Base-by-base conservation (phyloP, 495 filamentous ascomycete genomes). In the Tuber calosporum region DNA sequence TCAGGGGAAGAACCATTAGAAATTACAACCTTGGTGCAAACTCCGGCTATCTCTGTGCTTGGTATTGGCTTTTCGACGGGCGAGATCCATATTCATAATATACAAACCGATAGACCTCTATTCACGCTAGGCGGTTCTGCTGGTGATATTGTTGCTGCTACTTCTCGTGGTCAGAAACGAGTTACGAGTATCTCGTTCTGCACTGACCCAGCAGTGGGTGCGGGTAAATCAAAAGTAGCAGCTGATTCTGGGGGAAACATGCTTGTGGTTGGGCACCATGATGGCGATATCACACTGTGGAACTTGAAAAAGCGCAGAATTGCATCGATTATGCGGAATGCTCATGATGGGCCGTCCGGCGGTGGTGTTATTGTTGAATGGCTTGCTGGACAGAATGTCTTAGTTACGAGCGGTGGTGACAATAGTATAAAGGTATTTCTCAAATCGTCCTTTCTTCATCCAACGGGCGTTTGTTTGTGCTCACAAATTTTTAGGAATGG, bases 231-330 rank as follows among this genome's bases (percentile, higher is more conserved):
- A 68, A 88, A 87, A 69, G 85, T 91, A 19, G 93, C 94, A 67
- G 91, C 67, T 92, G 66, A 95, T 96, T 94, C 94, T 91, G 66
- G 97, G 91, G 7, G 89, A 89, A 19, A 90, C 45, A 76, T 82
- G 67, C 80, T 82, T 43, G 80, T 77, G 8, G 80, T 75, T 70
- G 80, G 80, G 26, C 74, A 82, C 58, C 62, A 85, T 8, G 91
- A 86, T 77, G 93, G 94, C 20, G 94, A 97, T 83, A 87, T 98
- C 62, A 96, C 92, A 1, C 87, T 99, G 74, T 99, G 96, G 96
- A 94, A 98, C 82, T 86, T 99, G 69, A 95, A 97, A 76, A 86
- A 91, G 30, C 93, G 93, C 2, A 88, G 91, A 72, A 87, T 95
- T 70, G 90, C 88, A 81, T 94, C 94, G 34, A 85, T 94, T 19